These are phyloP conservation scores for Lippia alba DNA, from an alignment of 305 asterid species.

Conservation along the genomic window DNA sequence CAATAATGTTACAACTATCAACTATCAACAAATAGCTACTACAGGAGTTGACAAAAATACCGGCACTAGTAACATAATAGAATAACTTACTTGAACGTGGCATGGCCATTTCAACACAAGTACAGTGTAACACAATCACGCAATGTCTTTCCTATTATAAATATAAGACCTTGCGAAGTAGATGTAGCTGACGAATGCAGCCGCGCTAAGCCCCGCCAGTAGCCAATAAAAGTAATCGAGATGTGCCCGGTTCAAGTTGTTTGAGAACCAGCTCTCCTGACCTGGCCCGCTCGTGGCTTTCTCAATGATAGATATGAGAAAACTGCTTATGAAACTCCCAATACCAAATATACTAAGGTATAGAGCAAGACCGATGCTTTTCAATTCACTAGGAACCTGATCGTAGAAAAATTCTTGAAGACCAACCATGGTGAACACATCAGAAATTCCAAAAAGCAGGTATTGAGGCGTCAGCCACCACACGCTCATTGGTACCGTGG, in stretches of 20 bases:
- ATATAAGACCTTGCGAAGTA: constrained; percentile 20
- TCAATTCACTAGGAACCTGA: constrained; percentile 4
- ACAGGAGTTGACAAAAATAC: background rate
- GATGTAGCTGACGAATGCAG: constrained; percentile 15
- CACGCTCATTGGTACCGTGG: constrained; percentile 5
- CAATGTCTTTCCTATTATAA: constrained; percentile 12
- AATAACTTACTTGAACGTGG: background rate
- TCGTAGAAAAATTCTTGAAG: constrained; percentile 1
- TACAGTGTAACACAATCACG: background rate
- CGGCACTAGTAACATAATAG: background rate
- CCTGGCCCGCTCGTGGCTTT: constrained; percentile 22
- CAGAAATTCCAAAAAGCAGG: background rate
- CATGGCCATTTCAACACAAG: background rate
- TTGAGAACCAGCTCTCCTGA: constrained; percentile 19
- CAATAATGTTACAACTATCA: background rate
- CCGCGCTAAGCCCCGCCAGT: constrained; percentile 31
- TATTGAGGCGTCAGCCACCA: constrained; percentile 9
- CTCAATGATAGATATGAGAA: constrained; percentile 31
- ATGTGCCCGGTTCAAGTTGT: constrained; percentile 46
- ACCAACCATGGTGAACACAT: constrained; percentile 16
- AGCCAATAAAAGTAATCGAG: constrained; percentile 51
- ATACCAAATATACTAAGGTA: constrained; percentile 6
- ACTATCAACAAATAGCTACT: background rate
- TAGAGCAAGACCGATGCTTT: constrained; percentile 3
- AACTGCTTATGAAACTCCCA: constrained; percentile 12